A percentile compares a stretch with the other conserved stretches of the same genome.
Evolutionary conservation across 805 yeast genomes (phyloP).

Genomic region (Candida ovalis): DNA sequence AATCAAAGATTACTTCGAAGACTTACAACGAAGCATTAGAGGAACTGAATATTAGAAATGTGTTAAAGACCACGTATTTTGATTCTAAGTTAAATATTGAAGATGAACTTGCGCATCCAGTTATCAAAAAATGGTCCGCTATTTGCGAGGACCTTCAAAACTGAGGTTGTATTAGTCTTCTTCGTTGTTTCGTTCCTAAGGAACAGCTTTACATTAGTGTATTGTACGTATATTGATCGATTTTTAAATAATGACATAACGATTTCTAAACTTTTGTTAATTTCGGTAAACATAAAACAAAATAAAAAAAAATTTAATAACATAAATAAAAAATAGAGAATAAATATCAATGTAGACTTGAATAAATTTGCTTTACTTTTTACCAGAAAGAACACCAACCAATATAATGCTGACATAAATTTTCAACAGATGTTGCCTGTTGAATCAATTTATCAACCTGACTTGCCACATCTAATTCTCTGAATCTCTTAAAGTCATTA

Average conservation of each 20-base stretch:
- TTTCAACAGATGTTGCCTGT: slow-evolving; percentile 95
- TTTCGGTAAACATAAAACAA: background rate
- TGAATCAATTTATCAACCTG: slow-evolving; percentile 93
- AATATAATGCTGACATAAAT: slow-evolving; percentile 91
- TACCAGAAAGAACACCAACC: slow-evolving; percentile 99
- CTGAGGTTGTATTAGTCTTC: background rate
- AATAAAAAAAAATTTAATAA: background rate
- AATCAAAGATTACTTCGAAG: slow-evolving; percentile 5
- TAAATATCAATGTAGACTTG: background rate
- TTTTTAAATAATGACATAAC: slow-evolving; percentile 1
- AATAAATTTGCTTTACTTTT: slow-evolving; percentile 2
- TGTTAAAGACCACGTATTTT: slow-evolving; percentile 54
- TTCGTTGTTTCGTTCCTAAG: background rate
- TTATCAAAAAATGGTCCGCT: slow-evolving; percentile 24
- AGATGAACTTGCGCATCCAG: slow-evolving; percentile 27
- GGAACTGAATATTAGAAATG: slow-evolving; percentile 57
- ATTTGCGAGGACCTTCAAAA: slow-evolving; percentile 9
- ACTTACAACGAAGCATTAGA: slow-evolving; percentile 35
- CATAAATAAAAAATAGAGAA: too few species aligned
- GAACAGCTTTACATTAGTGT: background rate
- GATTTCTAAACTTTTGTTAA: background rate
- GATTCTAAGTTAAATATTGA: slow-evolving; percentile 41
- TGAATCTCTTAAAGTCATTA: slow-evolving; percentile 75
- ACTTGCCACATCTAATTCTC: slow-evolving; percentile 72
- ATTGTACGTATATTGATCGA: background rate